A percentile compares a stretch with the other conserved stretches of the same genome.
Evolutionary conservation across 2,329 filamentous ascomycete genomes (phyloP).

Genomic region (Clarireedia sp.): DNA sequence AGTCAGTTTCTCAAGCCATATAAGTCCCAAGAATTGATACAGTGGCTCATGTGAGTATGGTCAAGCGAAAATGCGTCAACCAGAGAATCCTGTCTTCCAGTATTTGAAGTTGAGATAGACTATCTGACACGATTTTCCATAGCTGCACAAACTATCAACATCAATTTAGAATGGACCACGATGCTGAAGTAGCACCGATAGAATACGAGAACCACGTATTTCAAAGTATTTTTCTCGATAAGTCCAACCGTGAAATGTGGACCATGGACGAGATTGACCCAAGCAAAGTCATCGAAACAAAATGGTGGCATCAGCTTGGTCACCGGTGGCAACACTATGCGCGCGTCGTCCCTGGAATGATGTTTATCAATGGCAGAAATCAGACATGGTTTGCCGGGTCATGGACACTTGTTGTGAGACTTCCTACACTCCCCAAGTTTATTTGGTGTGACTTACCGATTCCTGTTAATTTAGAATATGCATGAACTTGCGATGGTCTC

Average conservation of each 20-base stretch:
- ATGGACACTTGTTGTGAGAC: constrained; percentile 27
- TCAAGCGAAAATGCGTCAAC: background rate
- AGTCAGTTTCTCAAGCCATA: background rate
- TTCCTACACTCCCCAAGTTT: background rate
- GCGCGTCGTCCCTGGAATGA: constrained; percentile 62
- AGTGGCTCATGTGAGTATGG: background rate
- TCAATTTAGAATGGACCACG: constrained; percentile 46
- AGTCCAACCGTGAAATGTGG: constrained; percentile 48
- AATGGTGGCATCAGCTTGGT: constrained; percentile 57
- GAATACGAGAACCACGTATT: background rate
- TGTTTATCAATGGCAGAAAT: constrained; percentile 60
- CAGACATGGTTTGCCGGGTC: constrained; percentile 37
- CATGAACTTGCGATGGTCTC: constrained; percentile 65
- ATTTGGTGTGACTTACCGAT: background rate
- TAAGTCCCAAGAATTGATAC: background rate
- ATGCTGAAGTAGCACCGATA: background rate
- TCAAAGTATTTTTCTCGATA: constrained; percentile 58
- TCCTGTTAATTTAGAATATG: constrained; percentile 42
- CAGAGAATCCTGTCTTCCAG: background rate
- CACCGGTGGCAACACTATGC: constrained; percentile 57
- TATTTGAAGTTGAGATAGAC: too few relatives aligned
- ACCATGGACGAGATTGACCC: constrained; percentile 50
- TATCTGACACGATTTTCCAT: background rate
- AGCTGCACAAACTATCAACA: constrained; percentile 64
- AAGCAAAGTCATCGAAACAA: constrained; percentile 51